These are phyloP conservation scores for Lentinula sp. DNA, from an alignment of 768 basidiomycete species.

Conservation along the genomic window DNA sequence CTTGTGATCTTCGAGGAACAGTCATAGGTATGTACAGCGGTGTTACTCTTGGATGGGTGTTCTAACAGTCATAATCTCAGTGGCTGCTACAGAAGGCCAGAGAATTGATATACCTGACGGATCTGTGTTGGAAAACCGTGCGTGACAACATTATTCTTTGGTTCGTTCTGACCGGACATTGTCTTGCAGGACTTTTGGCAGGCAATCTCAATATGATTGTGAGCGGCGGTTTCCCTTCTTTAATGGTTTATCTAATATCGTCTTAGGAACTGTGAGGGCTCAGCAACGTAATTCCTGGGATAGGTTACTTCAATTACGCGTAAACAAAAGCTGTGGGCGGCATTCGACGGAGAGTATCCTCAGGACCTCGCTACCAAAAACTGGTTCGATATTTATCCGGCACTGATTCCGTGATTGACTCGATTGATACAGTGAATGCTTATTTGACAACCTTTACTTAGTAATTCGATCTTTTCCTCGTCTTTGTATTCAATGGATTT, in stretches of 20 bases:
- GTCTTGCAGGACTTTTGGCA: slow-evolving; percentile 45
- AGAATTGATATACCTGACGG: slow-evolving; percentile 74
- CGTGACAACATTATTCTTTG: background rate
- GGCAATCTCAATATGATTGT: slow-evolving; percentile 83
- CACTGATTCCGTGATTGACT: too few relatives aligned
- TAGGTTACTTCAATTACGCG: too few relatives aligned
- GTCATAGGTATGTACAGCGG: slow-evolving; percentile 55
- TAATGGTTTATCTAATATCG: background rate
- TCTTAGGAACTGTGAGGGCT: too few relatives aligned
- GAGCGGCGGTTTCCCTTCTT: slow-evolving; percentile 12
- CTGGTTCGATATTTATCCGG: too few relatives aligned
- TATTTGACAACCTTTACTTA: too few relatives aligned
- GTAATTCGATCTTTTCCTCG: too few relatives aligned
- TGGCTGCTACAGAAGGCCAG: slow-evolving; percentile 74
- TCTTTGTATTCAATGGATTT: too few relatives aligned
- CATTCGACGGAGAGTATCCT: too few relatives aligned
- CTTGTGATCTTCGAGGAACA: slow-evolving; percentile 81
- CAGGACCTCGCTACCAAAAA: too few relatives aligned
- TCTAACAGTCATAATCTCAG: slow-evolving; percentile 10
- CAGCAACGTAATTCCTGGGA: too few relatives aligned
- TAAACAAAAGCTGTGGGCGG: too few relatives aligned
- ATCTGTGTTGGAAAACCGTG: slow-evolving; percentile 59
- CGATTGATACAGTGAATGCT: too few relatives aligned
- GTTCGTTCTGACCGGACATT: background rate
- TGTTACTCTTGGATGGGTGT: background rate